Evolutionary conservation across 495 filamentous ascomycete genomes (phyloP).

Genomic region (Aspergillus sclerotioniger): DNA sequence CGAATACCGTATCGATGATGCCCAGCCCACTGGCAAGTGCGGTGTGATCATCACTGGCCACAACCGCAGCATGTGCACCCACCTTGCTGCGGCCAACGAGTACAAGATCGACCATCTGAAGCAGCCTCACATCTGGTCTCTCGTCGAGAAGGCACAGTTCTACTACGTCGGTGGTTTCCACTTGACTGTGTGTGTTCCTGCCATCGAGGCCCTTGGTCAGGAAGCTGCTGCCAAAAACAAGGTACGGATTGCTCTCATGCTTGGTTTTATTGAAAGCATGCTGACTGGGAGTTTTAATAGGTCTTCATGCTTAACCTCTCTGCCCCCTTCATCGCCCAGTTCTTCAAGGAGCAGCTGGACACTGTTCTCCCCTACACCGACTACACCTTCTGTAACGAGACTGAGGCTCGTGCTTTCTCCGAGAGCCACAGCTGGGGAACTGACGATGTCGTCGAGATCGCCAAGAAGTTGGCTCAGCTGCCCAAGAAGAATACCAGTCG

Average conservation of each 20-base stretch:
- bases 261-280: background rate
- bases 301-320: slow-evolving; percentile 84
- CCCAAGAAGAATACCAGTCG: slow-evolving; percentile 86
- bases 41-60: slow-evolving; percentile 95
- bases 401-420: slow-evolving; percentile 83
- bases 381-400: slow-evolving; percentile 96
- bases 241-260: slow-evolving; percentile 31
- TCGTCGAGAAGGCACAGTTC: slow-evolving; percentile 80
- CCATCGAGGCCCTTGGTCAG: slow-evolving; percentile 82
- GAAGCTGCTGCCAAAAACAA: slow-evolving; percentile 88
- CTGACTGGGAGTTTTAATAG: slow-evolving; percentile 30
- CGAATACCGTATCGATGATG: slow-evolving; percentile 87
- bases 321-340: slow-evolving; percentile 92
- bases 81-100: slow-evolving; percentile 93
- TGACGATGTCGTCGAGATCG: slow-evolving; percentile 82
- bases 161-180: slow-evolving; percentile 95
- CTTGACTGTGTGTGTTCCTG: slow-evolving; percentile 83
- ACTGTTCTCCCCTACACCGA: slow-evolving; percentile 85
- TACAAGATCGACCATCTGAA: slow-evolving; percentile 95
- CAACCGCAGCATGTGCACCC: slow-evolving; percentile 89
- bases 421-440: slow-evolving; percentile 69
- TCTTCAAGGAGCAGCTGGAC: slow-evolving; percentile 96
- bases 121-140: slow-evolving; percentile 82
- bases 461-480: slow-evolving; percentile 76
- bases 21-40: slow-evolving; percentile 83